phyloP scores from a whole-genome alignment of 2,329 filamentous ascomycete species.

The Lecanosticta acicola region DNA sequence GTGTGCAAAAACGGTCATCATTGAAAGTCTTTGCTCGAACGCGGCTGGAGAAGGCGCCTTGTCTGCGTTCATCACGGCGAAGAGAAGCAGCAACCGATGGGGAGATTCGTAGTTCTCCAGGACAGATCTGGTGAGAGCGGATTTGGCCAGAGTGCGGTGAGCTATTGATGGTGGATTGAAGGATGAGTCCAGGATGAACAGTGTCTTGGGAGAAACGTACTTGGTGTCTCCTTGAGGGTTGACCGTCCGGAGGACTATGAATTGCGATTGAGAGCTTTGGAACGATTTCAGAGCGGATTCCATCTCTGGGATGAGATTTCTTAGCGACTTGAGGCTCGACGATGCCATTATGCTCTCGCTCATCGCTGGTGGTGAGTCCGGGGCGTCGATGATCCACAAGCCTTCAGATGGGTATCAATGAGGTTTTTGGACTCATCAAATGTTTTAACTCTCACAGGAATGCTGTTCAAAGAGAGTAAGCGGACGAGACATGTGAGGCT shows the following conservation, averaged over 20 bases:
- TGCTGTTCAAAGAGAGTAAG: no score
- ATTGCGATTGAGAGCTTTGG: constrained; percentile 34
- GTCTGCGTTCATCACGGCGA: constrained; percentile 61
- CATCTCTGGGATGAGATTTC: constrained; percentile 27
- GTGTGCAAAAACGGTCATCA: constrained; percentile 65
- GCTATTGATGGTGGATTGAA: constrained; percentile 61
- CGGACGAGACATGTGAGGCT: neutral
- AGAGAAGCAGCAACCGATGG: constrained; percentile 51
- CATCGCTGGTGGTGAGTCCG: neutral
- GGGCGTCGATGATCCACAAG: neutral
- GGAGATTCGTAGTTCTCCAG: constrained; percentile 33
- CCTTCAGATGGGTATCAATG: neutral
- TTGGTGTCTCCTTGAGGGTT: constrained; percentile 12
- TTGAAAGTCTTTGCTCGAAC: constrained; percentile 61
- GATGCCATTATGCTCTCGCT: constrained; percentile 10
- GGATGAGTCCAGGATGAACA: constrained; percentile 61
- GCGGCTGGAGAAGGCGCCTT: constrained; percentile 61
- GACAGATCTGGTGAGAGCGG: constrained; percentile 42
- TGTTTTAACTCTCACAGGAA: no score
- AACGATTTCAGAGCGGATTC: constrained; percentile 40
- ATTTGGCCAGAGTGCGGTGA: constrained; percentile 51
- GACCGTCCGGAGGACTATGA: constrained; percentile 34
- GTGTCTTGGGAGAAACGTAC: constrained; percentile 35
- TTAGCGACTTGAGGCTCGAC: constrained; percentile 9
- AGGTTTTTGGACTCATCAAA: neutral